Conservation (phyloP, 441 rosid species). For the Populus hybrid region DNA sequence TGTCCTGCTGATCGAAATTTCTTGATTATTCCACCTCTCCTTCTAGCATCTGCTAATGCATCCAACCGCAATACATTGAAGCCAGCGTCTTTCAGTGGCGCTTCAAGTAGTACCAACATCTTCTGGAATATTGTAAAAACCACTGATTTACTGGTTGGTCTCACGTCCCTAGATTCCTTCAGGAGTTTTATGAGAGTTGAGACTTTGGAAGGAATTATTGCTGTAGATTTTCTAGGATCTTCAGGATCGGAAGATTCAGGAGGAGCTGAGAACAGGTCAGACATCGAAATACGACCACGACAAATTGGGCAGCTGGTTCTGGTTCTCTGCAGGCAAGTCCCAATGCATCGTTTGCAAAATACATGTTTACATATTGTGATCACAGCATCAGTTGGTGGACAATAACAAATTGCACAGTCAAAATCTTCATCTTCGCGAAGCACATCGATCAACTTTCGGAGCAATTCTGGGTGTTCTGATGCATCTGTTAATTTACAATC, state of each 20-base stretch:
- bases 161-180: slow-evolving; percentile 35
- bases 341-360: slow-evolving; percentile 42
- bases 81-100: slow-evolving; percentile 64
- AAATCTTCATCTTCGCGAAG: background rate
- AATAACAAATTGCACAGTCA: background rate
- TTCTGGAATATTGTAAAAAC: slow-evolving; percentile 78
- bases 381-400: background rate
- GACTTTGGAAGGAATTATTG: slow-evolving; percentile 43
- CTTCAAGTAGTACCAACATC: slow-evolving; percentile 68
- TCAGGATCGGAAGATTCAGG: slow-evolving; percentile 1
- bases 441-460: background rate
- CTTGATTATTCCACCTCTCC: slow-evolving; percentile 57
- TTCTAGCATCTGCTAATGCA: slow-evolving; percentile 71
- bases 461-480: background rate
- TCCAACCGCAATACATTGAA: slow-evolving; percentile 71
- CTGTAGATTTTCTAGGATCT: slow-evolving; percentile 20
- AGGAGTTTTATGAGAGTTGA: slow-evolving; percentile 51
- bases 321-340: slow-evolving; percentile 26
- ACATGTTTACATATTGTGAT: slow-evolving; percentile 48
- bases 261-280: slow-evolving; percentile 71
- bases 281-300: slow-evolving; percentile 54
- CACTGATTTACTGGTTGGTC: slow-evolving; percentile 60
- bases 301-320: slow-evolving; percentile 70
- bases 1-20: slow-evolving; percentile 45
- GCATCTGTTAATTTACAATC: background rate